These are phyloP conservation scores for Globisporangium spinosum DNA, from an alignment of 352 stramenopile genomes.

Conservation along the genomic window DNA sequence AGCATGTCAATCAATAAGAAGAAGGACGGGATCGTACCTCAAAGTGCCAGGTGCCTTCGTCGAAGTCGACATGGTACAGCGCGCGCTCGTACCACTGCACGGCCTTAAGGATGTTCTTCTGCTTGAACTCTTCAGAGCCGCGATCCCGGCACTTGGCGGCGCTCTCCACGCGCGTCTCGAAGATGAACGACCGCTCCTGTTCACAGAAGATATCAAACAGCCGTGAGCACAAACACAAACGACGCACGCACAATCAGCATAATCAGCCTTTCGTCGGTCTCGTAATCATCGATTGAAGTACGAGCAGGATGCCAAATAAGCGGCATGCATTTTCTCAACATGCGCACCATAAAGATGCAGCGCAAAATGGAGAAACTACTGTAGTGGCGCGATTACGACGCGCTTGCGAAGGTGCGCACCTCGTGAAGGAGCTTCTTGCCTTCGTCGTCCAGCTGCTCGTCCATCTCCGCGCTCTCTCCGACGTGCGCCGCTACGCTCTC, in stretches of 20 bases:
- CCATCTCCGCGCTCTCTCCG: background rate
- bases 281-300: slow-evolving; percentile 6
- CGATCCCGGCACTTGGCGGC: slow-evolving; percentile 59
- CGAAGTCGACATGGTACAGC: slow-evolving; percentile 80
- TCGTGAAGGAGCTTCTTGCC: slow-evolving; percentile 17
- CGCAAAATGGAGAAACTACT: background rate
- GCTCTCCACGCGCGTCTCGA: slow-evolving; percentile 74
- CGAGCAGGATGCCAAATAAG: background rate
- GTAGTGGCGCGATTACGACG: background rate
- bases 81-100: slow-evolving; percentile 75
- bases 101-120: slow-evolving; percentile 38
- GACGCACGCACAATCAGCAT: background rate
- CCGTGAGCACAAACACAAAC: background rate
- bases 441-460: slow-evolving; percentile 16
- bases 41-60: slow-evolving; percentile 83
- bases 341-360: background rate
- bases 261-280: background rate
- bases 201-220: background rate
- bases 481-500: background rate
- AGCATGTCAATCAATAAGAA: background rate
- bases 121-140: slow-evolving; percentile 58
- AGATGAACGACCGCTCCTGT: slow-evolving; percentile 81
- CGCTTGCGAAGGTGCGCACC: background rate
- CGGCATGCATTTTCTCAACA: background rate
- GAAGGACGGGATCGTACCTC: slow-evolving; percentile 27